Evolutionary conservation across 108 stramenopile genomes (phyloP).

Genomic region (Seminavis robusta): DNA sequence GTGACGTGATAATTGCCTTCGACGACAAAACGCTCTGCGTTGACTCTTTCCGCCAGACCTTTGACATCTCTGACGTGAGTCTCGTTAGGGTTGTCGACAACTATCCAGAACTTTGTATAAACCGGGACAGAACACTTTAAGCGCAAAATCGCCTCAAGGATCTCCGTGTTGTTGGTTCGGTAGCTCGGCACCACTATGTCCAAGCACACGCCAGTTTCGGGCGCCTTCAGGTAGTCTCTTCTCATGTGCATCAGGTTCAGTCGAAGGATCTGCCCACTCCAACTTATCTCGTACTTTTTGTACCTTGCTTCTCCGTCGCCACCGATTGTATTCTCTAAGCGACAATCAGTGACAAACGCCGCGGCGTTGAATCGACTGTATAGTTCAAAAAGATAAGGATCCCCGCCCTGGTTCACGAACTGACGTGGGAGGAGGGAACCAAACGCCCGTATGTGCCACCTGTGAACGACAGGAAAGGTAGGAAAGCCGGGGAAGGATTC

Average conservation of each 20-base stretch:
- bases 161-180: conserved; percentile 12
- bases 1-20: conserved; percentile 30
- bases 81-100: conserved; percentile 30
- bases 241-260: conserved; percentile 1
- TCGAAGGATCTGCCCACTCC: conserved; percentile 12
- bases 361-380: conserved; percentile 16
- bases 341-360: background rate
- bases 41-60: conserved; percentile 11
- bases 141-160: conserved; percentile 4
- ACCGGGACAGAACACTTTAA: conserved; percentile 14
- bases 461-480: conserved; percentile 26
- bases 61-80: conserved; percentile 14
- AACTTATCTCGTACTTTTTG: conserved; percentile 11
- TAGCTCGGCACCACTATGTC: conserved; percentile 42
- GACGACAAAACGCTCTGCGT: conserved; percentile 6
- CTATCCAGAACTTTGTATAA: conserved; percentile 28
- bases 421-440: conserved; percentile 16
- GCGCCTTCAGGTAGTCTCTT: background rate
- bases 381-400: conserved; percentile 23
- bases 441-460: conserved; percentile 18
- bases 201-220: conserved; percentile 16
- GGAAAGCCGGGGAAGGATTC: conserved; percentile 28
- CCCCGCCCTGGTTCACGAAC: conserved; percentile 24
- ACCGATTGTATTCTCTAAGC: conserved; percentile 18
- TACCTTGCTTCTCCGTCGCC: conserved; percentile 25